Evolutionary conservation across 768 basidiomycete species (phyloP), one percentile per base, ranked within the genome.

Genomic region (Cubamyces lactineus): DNA sequence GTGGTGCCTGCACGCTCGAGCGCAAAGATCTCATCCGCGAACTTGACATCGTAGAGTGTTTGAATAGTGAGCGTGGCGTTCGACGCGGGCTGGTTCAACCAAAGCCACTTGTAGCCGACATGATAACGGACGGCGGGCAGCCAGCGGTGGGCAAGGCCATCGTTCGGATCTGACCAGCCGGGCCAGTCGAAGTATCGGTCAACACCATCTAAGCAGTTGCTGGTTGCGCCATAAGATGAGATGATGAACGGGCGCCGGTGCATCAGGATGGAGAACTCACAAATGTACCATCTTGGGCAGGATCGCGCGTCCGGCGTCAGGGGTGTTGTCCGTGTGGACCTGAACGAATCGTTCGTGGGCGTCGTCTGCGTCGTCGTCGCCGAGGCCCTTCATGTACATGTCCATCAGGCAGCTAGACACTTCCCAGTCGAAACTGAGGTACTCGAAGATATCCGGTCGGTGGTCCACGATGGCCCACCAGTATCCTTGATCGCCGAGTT

Each of bases 391-490:
- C 51, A 64, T 63, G 68, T 83, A 83, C 53, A 75, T 80, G 63
- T 82, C 79, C 58, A 82, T 61, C 53, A 83, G 69, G 63, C 82
- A 83, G 65, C 77, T 80, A 17, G 80, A 78, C 21, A 82, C 75
- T 70, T 83, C 81, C 68, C 78, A 83, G 61, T 81, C 81, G 65
- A 72, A 80, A 57, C 71, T 72, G 55, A 83, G 67, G 42, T 77
- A 80, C 64, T 76, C 73, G 59, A 78, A 79, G 8, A 82, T 66
- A 39, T 80, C 77, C 15, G 70, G 72, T 40, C 72, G 74, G 59
- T 79, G 70, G 60, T 75, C 74, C n/a, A 82, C 77, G 61, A 83
- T 80, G 49, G 82, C 81, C 81, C 81, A 83, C 80, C 80, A 83
- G 62, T 80, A 83, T 3, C 79, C 79, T 68, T 83, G 81, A 66